These are phyloP conservation scores for Fusarium sp. DNA, from an alignment of 2,329 filamentous ascomycete species.

Conservation along the genomic window DNA sequence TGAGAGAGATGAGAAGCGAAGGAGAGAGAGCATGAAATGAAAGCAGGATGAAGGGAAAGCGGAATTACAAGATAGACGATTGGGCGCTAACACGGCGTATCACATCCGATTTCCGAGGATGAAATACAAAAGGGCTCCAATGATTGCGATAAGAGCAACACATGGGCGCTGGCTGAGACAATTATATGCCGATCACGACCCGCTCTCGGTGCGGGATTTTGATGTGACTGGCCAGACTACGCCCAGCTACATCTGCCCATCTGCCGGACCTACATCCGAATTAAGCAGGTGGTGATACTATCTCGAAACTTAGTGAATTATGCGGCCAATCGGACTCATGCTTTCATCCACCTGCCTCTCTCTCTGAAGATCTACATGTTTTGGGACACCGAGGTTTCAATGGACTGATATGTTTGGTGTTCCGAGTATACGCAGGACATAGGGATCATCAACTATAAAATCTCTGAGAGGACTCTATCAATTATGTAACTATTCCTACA, in stretches of 20 bases:
- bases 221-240: conserved; percentile 9
- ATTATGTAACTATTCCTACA: neutral
- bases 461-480: neutral
- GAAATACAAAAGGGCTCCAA: conserved; percentile 6
- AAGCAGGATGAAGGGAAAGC: neutral
- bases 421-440: neutral
- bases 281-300: conserved; percentile 34
- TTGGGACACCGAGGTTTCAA: conserved; percentile 4
- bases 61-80: neutral
- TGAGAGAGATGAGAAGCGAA: neutral
- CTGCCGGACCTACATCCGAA: conserved; percentile 17
- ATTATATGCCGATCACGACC: conserved; percentile 27
- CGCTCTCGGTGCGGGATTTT: conserved; percentile 7
- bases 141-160: conserved; percentile 19
- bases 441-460: neutral
- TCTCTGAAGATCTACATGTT: neutral
- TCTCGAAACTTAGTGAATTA: neutral
- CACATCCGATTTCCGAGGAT: neutral
- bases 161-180: conserved; percentile 29
- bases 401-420: neutral
- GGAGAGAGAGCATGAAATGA: neutral
- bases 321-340: conserved; percentile 11
- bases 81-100: neutral
- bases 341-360: conserved; percentile 21
- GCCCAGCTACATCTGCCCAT: neutral